phyloP scores from a whole-genome alignment of 805 yeast species.

The Sugiyamaella lignohabitans region DNA sequence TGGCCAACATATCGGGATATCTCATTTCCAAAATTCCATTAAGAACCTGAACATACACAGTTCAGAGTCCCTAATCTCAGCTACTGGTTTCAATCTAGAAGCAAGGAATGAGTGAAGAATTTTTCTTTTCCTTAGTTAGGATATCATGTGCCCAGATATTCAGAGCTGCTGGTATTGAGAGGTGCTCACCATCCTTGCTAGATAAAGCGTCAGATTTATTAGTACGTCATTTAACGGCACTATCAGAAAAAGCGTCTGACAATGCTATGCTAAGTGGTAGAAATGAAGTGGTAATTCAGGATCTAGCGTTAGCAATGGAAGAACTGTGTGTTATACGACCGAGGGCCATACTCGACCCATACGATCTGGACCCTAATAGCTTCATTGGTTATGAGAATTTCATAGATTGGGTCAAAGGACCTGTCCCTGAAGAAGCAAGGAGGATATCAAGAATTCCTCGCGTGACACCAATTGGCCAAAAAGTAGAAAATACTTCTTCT shows the following conservation, averaged over 20 bases:
- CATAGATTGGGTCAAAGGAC: slow-evolving; percentile 51
- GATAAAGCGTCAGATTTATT: slow-evolving; percentile 75
- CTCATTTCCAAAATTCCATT: too few relatives aligned
- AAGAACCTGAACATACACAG: too few relatives aligned
- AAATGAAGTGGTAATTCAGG: slow-evolving; percentile 50
- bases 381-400: slow-evolving; percentile 45
- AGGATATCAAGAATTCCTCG: slow-evolving; percentile 17
- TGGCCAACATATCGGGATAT: too few relatives aligned
- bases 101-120: slow-evolving; percentile 31
- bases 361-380: slow-evolving; percentile 42
- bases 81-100: too few relatives aligned
- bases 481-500: slow-evolving; percentile 1
- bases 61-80: too few relatives aligned
- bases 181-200: slow-evolving; percentile 61
- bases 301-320: slow-evolving; percentile 63
- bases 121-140: slow-evolving; percentile 42
- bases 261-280: slow-evolving; percentile 45
- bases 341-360: slow-evolving; percentile 46
- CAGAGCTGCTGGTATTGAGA: slow-evolving; percentile 78
- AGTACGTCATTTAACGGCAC: slow-evolving; percentile 51
- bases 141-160: slow-evolving; percentile 51
- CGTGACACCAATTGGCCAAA: too few relatives aligned
- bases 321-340: slow-evolving; percentile 60
- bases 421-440: slow-evolving; percentile 40
- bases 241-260: slow-evolving; percentile 45